These are phyloP conservation scores for Skeletonema menzelii DNA, from an alignment of 108 stramenopile genomes.

Conservation along the genomic window DNA sequence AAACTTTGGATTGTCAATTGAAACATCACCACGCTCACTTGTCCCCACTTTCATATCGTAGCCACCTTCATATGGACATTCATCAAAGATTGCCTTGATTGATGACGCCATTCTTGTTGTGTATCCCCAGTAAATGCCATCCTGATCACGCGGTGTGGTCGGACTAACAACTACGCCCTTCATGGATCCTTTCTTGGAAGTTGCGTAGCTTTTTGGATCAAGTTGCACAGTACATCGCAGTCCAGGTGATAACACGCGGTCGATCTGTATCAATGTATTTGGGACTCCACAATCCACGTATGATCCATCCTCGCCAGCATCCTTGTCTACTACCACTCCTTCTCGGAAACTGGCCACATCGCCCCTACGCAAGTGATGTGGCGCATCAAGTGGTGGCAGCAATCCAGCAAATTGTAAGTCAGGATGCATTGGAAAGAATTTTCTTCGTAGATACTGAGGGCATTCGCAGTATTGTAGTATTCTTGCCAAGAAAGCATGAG, in stretches of 20 bases:
- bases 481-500: conserved; percentile 93
- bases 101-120: conserved; percentile 85
- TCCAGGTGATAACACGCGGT: conserved; percentile 70
- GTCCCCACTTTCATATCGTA: conserved; percentile 97
- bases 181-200: conserved; percentile 39
- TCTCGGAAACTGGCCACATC: conserved; percentile 89
- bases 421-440: conserved; percentile 94
- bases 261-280: conserved; percentile 74
- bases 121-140: conserved; percentile 97
- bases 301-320: conserved; percentile 46
- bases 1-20: conserved; percentile 84
- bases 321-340: conserved; percentile 85
- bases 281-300: conserved; percentile 87
- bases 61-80: conserved; percentile 86
- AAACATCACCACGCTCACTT: conserved; percentile 85
- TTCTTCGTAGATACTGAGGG: conserved; percentile 91
- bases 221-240: conserved; percentile 91
- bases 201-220: conserved; percentile 59
- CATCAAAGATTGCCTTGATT: conserved; percentile 84
- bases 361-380: conserved; percentile 93
- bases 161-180: conserved; percentile 82
- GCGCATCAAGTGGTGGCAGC: conserved; percentile 93
- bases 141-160: conserved; percentile 81
- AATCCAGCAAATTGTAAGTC: conserved; percentile 95
- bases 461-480: conserved; percentile 93